Base-by-base conservation (phyloP, 208 protist genomes). In the Zelonia costaricensis region DNA sequence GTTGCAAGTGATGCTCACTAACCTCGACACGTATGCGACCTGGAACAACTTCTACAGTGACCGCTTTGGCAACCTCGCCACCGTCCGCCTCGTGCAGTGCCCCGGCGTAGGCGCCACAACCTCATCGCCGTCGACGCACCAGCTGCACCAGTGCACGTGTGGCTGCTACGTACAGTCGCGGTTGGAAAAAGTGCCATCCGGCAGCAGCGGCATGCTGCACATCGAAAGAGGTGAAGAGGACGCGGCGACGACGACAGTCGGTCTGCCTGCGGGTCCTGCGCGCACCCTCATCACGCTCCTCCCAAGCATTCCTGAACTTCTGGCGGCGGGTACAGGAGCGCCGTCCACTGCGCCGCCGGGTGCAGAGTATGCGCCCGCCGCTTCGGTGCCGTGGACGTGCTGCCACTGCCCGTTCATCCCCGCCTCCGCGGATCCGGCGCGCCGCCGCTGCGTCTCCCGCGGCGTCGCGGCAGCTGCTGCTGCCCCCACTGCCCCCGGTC, bases 1-100 rank as follows among this genome's bases (percentile, higher is more conserved):
- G 23, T 40, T 30, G 38, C 23, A 39, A 40, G 33, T 22, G 1
- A 43, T 65, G 16, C 31, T 31, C 8, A 30, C 42, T 0, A 72
- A 72, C 57, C 8, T 60, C 35, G 44, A 65, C 38, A 39, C 68
- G 56, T 76, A 69, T 30, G 60, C 57, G 1, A 68, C 63, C 54
- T 76, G 69, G 69, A 69, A 60, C 48, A 67, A 69, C 58, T 69
- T 65, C 54, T 76, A 76, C 56, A 38, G 33, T 30, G 10, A 68
- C 12, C 53, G 60, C 25, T 76, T 65, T 28, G 59, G 55, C 38
- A 51, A 53, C 28, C 27, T 67, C 16, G 20, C 33, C 33, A 39
- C 23, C 9, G 10, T 31, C 10, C 10, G 20, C 20, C 12, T 39
- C 12, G 18, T 23, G 10, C 33, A 3, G 25, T 10, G 33, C n/a